phyloP scores from a whole-genome alignment of 257 asterid genomes.

The Ilex aquifolium region DNA sequence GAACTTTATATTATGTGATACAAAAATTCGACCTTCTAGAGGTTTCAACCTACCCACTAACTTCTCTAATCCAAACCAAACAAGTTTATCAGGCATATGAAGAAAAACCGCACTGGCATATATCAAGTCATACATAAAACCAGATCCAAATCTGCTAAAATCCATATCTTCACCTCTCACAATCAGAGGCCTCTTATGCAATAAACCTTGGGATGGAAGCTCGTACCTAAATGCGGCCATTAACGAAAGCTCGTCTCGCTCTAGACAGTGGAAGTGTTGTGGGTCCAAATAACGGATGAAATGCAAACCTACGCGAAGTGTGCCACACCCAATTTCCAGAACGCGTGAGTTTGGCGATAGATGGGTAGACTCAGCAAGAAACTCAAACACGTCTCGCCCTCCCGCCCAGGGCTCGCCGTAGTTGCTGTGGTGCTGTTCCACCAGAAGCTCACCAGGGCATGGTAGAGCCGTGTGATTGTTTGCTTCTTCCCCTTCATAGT shows the following conservation, averaged over 20 bases:
- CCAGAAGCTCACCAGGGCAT: constrained; percentile 85
- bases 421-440: constrained; percentile 93
- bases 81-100: constrained; percentile 89
- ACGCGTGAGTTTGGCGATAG: constrained; percentile 57
- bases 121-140: constrained; percentile 53
- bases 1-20: constrained; percentile 90
- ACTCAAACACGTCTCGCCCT: constrained; percentile 88
- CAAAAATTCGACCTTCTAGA: constrained; percentile 69
- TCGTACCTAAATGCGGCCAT: constrained; percentile 90
- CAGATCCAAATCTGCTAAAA: constrained; percentile 62
- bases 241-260: constrained; percentile 91
- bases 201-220: constrained; percentile 89
- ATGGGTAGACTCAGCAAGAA: constrained; percentile 60
- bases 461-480: constrained; percentile 88
- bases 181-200: constrained; percentile 74
- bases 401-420: constrained; percentile 99
- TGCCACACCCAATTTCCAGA: constrained; percentile 95
- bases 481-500: constrained; percentile 72
- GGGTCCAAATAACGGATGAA: constrained; percentile 75
- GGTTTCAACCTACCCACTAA: constrained; percentile 58
- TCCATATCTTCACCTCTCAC: constrained; percentile 93
- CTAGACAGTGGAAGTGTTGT: constrained; percentile 69
- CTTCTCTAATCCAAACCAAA: constrained; percentile 81
- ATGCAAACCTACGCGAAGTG: constrained; percentile 93
- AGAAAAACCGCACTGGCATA: constrained; percentile 95